These are phyloP conservation scores for Protea cynaroides DNA, from an alignment of 164 flowering plant species.

Conservation along the genomic window DNA sequence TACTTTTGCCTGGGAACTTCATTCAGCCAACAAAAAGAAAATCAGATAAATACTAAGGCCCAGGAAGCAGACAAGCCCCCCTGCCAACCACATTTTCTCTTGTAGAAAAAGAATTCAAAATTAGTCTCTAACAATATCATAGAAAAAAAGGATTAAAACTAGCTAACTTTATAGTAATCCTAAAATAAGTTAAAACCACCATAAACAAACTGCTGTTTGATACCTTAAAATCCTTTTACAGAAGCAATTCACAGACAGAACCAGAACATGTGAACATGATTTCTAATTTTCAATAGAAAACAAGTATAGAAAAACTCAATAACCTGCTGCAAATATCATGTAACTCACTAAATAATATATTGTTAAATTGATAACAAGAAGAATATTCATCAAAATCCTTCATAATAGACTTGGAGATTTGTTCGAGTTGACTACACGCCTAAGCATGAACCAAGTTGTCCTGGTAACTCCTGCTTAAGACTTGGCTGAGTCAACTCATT, in stretches of 20 bases:
- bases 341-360: too few species aligned
- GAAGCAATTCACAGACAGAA: background rate
- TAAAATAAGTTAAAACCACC: background rate
- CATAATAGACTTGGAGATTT: too few species aligned
- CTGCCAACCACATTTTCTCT: background rate
- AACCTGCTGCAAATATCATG: background rate
- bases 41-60: constrained; percentile 9
- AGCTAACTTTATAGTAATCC: too few species aligned
- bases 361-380: too few species aligned
- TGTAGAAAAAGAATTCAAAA: background rate
- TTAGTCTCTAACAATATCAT: background rate
- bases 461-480: too few species aligned
- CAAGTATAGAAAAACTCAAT: background rate
- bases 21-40: constrained; percentile 8
- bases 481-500: too few species aligned
- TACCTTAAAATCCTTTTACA: background rate
- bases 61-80: background rate
- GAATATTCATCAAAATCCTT: too few species aligned
- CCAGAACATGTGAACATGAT: background rate
- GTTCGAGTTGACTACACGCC: too few species aligned
- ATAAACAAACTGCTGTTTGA: background rate
- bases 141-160: background rate
- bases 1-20: constrained; percentile 94
- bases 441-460: too few species aligned
- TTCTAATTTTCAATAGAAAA: background rate